phyloP scores from a whole-genome alignment of 257 asterid species.

The Penstemon barbatus region DNA sequence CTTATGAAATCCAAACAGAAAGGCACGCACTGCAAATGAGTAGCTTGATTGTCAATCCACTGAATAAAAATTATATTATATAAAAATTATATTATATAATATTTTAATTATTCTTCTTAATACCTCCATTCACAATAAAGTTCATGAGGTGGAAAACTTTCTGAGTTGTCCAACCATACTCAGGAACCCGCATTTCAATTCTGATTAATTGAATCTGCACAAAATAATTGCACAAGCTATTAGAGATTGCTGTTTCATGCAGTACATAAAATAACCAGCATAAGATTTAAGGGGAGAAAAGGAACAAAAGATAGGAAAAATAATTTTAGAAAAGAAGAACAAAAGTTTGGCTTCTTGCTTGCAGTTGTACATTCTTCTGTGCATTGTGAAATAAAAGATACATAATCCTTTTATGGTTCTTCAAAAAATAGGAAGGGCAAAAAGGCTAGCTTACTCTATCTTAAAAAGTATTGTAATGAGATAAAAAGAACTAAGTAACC shows the following conservation, averaged over 20 bases:
- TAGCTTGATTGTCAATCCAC: slow-evolving; percentile 23
- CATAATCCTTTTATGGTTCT: too few relatives aligned
- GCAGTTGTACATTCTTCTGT: too few relatives aligned
- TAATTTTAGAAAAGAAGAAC: background rate
- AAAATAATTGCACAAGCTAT: slow-evolving; percentile 28
- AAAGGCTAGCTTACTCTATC: too few relatives aligned
- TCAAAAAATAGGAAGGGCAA: too few relatives aligned
- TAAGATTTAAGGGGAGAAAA: slow-evolving; percentile 3
- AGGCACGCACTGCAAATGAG: slow-evolving; percentile 73
- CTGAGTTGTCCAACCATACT: slow-evolving; percentile 97
- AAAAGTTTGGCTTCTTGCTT: background rate
- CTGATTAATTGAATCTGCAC: slow-evolving; percentile 92
- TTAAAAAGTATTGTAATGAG: too few relatives aligned
- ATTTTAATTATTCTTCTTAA: slow-evolving; percentile 26
- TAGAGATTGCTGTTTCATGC: background rate
- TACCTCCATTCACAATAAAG: slow-evolving; percentile 96
- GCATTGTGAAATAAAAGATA: too few relatives aligned
- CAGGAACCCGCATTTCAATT: slow-evolving; percentile 88
- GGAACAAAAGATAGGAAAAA: background rate
- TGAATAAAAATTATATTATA: slow-evolving; percentile 6
- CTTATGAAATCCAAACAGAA: slow-evolving; percentile 80
- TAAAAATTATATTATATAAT: background rate
- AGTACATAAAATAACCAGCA: slow-evolving; percentile 18
- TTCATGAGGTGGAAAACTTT: slow-evolving; percentile 99
- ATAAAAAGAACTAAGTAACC: too few relatives aligned